Base-by-base conservation (phyloP, 2,329 filamentous ascomycete species). In the Aspergillus aculeatinus region DNA sequence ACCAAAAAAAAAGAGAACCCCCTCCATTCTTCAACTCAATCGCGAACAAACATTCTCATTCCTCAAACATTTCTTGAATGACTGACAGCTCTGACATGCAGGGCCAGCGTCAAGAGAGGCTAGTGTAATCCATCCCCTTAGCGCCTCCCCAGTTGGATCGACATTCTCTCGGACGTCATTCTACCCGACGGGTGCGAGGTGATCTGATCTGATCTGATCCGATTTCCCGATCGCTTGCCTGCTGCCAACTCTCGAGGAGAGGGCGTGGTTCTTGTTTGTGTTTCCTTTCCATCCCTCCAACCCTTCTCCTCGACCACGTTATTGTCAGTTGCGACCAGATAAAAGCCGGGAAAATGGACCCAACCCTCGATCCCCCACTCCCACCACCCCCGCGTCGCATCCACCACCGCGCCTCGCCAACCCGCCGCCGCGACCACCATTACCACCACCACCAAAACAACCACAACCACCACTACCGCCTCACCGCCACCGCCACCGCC, bases 321-420 rank as follows among this genome's bases (percentile, higher is more conserved):
- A 9, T 27, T 5, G n/a, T 33, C 11, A 33, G 2, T 33, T 33
- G n/a, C 7, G 31, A 33, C 5, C 4, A 39, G 14, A 16, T 3
- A 39, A 2, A 39, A 12, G 14, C 5, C 5, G 14, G 2, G 12
- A 39, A 16, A n/a, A 42, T 42, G 39, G 39, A 49, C 23, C 14
- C 21, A 11, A 25, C 23, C 10, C 39, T 16, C 5, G 35, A 33
- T 4, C 33, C 19, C 11, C 75, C 75, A 29, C 74, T 76, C 35
- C 76, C 74, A 27, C 75, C 75, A 19, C 72, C 72, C 7, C 75
- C 71, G 56, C 72, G 39, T 42, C 39, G 69, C 47, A 68, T 76
- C 55, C 72, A 71, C 31, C 70, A 75, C 59, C 72, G 74, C 57
- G 72, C 74, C 48, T 69, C 74, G 50, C 56, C 67, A 55, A 61